These are phyloP conservation scores for Malassezia furfur DNA, from an alignment of 1,284 basidiomycete species.

Conservation along the genomic window DNA sequence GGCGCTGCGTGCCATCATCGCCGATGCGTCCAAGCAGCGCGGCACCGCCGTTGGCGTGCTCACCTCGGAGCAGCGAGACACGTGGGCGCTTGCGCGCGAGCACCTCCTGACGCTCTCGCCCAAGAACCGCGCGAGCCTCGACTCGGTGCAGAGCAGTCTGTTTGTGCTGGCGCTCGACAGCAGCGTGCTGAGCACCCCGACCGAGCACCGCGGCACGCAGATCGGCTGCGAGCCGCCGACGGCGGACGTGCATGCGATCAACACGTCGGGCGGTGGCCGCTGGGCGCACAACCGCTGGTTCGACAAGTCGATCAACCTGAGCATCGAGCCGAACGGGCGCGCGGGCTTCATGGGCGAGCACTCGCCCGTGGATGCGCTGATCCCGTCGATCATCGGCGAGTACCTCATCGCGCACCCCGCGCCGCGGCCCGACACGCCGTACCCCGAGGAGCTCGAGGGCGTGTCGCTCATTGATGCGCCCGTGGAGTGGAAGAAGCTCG, in stretches of 20 bases:
- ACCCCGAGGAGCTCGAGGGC: constrained; percentile 22
- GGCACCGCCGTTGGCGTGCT: constrained; percentile 60
- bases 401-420: constrained; percentile 60
- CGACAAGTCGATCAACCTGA: constrained; percentile 76
- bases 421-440: constrained; percentile 22
- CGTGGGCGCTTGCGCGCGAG: constrained; percentile 69
- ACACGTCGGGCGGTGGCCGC: constrained; percentile 60
- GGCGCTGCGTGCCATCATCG: constrained; percentile 59
- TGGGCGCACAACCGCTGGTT: constrained; percentile 78
- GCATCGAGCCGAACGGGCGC: constrained; percentile 75
- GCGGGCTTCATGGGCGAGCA: constrained; percentile 87
- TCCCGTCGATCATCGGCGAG: constrained; percentile 81
- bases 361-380: constrained; percentile 79
- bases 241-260: constrained; percentile 69
- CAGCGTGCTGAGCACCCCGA: constrained; percentile 51
- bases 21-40: constrained; percentile 59
- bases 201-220: neutral
- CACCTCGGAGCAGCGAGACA: constrained; percentile 70
- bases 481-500: constrained; percentile 59
- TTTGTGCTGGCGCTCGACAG: constrained; percentile 61
- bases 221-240: constrained; percentile 53
- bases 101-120: constrained; percentile 63
- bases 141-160: constrained; percentile 63
- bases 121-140: constrained; percentile 57
- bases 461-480: constrained; percentile 26